phyloP scores from a whole-genome alignment of 75 land plant species.

The Chamaecyparis obtusa region DNA sequence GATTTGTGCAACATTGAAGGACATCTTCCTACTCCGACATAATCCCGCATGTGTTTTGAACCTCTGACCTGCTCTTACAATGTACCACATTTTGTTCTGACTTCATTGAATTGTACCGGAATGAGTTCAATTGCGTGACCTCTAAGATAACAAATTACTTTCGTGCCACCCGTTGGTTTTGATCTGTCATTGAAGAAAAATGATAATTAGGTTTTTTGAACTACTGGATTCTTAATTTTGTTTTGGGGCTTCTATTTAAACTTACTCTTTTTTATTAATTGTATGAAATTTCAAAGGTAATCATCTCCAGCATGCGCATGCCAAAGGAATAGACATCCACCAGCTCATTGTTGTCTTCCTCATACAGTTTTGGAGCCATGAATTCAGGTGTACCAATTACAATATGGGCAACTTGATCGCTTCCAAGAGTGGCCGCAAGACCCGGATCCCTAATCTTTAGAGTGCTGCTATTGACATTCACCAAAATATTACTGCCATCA shows the following conservation, averaged over 20 bases:
- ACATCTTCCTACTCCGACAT: not conserved
- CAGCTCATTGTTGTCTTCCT: conserved; percentile 72
- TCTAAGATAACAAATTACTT: not conserved
- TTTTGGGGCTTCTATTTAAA: no score
- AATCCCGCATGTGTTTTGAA: no score
- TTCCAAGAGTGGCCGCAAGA: conserved; percentile 51
- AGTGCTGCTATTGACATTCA: conserved; percentile 69
- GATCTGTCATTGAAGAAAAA: no score
- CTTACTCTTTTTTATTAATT: no score
- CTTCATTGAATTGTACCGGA: not conserved
- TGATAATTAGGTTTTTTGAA: not conserved
- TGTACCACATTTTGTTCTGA: no score
- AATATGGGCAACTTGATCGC: conserved; percentile 49
- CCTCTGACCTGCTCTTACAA: no score
- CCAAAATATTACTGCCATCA: conserved; percentile 78
- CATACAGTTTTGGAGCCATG: conserved; percentile 87
- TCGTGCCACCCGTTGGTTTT: not conserved
- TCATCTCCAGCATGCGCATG: conserved; percentile 78
- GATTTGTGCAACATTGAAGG: no score
- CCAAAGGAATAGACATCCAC: conserved; percentile 86
- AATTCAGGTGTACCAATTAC: conserved; percentile 75
- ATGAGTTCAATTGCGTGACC: not conserved
- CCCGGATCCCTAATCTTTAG: conserved; percentile 80
- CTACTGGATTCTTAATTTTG: not conserved
- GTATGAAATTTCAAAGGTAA: no score